Percentiles rank a stretch among this genome's conserved stretches.
These are phyloP conservation scores for Melanogaster broomeanus DNA, from an alignment of 768 basidiomycete genomes.

Conservation along the genomic window DNA sequence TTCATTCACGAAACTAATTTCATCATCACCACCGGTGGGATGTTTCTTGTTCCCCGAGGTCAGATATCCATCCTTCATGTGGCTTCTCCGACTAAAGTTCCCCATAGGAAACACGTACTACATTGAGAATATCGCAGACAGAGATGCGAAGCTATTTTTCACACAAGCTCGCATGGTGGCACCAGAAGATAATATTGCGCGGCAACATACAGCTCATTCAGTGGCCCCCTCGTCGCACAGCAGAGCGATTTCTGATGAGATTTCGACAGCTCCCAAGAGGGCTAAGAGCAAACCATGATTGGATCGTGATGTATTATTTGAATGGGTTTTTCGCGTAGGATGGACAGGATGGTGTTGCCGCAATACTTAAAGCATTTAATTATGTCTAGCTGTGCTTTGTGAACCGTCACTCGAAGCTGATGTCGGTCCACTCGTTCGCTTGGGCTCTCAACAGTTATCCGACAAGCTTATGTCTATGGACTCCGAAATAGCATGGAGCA, in stretches of 20 bases:
- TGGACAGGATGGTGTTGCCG: too few species aligned
- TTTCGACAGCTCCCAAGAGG: slow-evolving; percentile 14
- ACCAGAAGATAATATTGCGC: slow-evolving; percentile 28
- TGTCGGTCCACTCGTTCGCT: too few species aligned
- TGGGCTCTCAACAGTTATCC: too few species aligned
- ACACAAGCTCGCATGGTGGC: slow-evolving; percentile 74
- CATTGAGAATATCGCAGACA: slow-evolving; percentile 83
- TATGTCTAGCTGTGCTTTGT: not conserved
- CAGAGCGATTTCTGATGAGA: slow-evolving; percentile 27
- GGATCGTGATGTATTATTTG: not conserved
- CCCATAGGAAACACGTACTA: slow-evolving; percentile 82
- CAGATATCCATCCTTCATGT: not conserved
- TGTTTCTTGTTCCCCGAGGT: slow-evolving; percentile 93
- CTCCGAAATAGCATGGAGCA: not conserved
- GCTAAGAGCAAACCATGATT: slow-evolving; percentile 16
- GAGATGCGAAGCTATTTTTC: slow-evolving; percentile 86
- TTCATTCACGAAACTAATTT: slow-evolving; percentile 80
- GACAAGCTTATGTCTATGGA: not conserved
- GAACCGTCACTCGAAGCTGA: too few species aligned
- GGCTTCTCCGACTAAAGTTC: not conserved
- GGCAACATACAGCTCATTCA: slow-evolving; percentile 29
- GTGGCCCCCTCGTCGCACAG: slow-evolving; percentile 31
- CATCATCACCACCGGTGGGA: slow-evolving; percentile 77
- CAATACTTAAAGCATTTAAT: not conserved
- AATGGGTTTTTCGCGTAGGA: not conserved